A percentile compares a stretch with the other conserved stretches of the same genome.
Evolutionary conservation across 768 basidiomycete species (phyloP).

Genomic region (Paxillus rubicundulus): DNA sequence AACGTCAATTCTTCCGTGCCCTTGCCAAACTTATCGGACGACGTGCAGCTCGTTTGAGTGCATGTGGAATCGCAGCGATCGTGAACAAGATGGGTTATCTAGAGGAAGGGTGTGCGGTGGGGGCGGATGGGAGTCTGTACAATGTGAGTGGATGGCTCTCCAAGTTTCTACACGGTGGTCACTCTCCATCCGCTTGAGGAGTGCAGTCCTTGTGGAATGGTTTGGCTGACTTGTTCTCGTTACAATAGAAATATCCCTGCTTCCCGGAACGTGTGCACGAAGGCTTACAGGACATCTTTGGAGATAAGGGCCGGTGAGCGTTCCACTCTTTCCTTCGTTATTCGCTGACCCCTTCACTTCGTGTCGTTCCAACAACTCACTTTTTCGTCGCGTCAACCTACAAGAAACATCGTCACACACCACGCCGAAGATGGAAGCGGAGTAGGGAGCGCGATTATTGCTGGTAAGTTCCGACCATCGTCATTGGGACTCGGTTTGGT

Average conservation of each 20-base stretch:
- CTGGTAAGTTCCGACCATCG: slow-evolving; percentile 43
- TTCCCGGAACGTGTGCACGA: slow-evolving; percentile 93
- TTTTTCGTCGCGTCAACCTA: slow-evolving; percentile 48
- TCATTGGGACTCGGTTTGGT: neutral
- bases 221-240: neutral
- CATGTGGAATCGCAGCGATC: slow-evolving; percentile 96
- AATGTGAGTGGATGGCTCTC: slow-evolving; percentile 54
- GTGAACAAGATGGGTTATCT: slow-evolving; percentile 93
- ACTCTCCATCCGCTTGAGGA: neutral
- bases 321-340: neutral
- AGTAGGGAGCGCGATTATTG: slow-evolving; percentile 96
- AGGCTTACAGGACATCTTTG: slow-evolving; percentile 91
- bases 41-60: slow-evolving; percentile 85
- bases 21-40: slow-evolving; percentile 87
- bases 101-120: slow-evolving; percentile 86
- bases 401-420: slow-evolving; percentile 44
- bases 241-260: slow-evolving; percentile 87
- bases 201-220: neutral
- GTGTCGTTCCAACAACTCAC: slow-evolving; percentile 58
- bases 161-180: neutral
- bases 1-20: slow-evolving; percentile 96
- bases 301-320: slow-evolving; percentile 87
- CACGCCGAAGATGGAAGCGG: slow-evolving; percentile 63
- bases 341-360: slow-evolving; percentile 34
- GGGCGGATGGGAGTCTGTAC: slow-evolving; percentile 93